Percentiles rank a stretch among this genome's conserved stretches.
Evolutionary conservation across 108 stramenopile species (phyloP).

Genomic region (Discostella stelligeroides): DNA sequence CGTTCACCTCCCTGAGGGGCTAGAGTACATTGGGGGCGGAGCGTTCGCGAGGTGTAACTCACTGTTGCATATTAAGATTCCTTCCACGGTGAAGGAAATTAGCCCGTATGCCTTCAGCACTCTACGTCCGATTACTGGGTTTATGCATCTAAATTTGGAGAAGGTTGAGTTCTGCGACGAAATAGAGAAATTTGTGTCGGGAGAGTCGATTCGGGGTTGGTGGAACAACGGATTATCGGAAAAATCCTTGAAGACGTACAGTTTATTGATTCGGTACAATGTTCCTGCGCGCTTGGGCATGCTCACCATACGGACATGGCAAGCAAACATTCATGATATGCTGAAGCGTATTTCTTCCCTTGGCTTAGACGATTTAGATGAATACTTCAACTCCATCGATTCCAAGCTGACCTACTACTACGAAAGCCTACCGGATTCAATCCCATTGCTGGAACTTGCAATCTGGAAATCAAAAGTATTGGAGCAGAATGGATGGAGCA

Average conservation of each 20-base stretch:
- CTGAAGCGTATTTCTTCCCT: not conserved
- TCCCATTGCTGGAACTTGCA: not conserved
- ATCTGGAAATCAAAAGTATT: not conserved
- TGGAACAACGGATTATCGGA: not conserved
- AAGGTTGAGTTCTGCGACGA: not conserved
- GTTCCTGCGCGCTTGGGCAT: not conserved
- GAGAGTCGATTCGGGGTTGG: not conserved
- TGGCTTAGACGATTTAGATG: not conserved
- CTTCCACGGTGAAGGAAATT: not conserved
- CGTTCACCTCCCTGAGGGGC: not conserved
- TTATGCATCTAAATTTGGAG: not conserved
- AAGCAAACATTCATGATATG: not conserved
- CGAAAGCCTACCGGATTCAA: not conserved
- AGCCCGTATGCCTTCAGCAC: not conserved
- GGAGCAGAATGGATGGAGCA: too few species aligned
- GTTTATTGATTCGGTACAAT: not conserved
- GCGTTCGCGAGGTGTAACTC: not conserved
- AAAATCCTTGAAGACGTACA: not conserved
- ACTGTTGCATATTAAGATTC: not conserved
- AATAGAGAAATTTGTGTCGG: not conserved
- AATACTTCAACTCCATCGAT: not conserved
- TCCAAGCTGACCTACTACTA: not conserved
- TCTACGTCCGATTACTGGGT: not conserved
- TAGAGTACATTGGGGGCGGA: not conserved
- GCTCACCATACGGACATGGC: not conserved